Percentiles rank a stretch among this genome's conserved stretches.
Evolutionary conservation across 2,329 filamentous ascomycete genomes (phyloP).

Genomic region (Diaporthe sp.): DNA sequence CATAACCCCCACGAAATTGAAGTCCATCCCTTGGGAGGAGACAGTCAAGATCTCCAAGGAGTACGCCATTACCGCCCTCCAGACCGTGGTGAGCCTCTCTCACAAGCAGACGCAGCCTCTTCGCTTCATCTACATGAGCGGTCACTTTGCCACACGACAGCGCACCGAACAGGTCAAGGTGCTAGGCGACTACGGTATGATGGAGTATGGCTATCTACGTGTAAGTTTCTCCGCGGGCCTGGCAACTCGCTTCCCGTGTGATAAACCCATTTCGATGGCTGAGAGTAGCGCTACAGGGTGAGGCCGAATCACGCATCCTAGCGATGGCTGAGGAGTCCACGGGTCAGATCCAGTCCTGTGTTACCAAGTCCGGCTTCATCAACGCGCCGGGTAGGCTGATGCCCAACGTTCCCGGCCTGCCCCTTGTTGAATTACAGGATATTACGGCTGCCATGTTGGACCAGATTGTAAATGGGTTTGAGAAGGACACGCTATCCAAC

Average conservation of each 20-base stretch:
- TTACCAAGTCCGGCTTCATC: constrained; percentile 55
- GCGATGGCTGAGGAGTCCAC: constrained; percentile 51
- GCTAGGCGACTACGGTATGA: constrained; percentile 21
- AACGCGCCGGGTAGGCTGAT: too few relatives aligned
- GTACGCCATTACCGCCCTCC: constrained; percentile 16
- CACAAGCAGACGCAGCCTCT: constrained; percentile 39
- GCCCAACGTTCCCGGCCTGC: too few relatives aligned
- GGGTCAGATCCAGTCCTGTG: constrained; percentile 48
- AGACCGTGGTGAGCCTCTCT: not conserved
- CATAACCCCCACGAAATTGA: constrained; percentile 40
- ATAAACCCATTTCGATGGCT: not conserved
- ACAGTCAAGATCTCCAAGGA: constrained; percentile 23
- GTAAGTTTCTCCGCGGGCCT: not conserved
- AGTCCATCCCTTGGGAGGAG: constrained; percentile 21
- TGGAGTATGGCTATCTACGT: constrained; percentile 23
- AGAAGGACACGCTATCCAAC: too few relatives aligned
- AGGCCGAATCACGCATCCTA: constrained; percentile 56
- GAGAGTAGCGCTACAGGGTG: constrained; percentile 49
- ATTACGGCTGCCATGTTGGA: too few relatives aligned
- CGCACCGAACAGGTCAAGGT: constrained; percentile 23
- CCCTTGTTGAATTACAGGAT: too few relatives aligned
- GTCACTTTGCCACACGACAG: constrained; percentile 28
- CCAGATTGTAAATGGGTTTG: too few relatives aligned
- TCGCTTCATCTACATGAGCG: constrained; percentile 43
- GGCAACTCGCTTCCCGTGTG: too few relatives aligned